Evolutionary conservation across 139 green algal species (phyloP).

Genomic region (Chlamydomonas sp.): DNA sequence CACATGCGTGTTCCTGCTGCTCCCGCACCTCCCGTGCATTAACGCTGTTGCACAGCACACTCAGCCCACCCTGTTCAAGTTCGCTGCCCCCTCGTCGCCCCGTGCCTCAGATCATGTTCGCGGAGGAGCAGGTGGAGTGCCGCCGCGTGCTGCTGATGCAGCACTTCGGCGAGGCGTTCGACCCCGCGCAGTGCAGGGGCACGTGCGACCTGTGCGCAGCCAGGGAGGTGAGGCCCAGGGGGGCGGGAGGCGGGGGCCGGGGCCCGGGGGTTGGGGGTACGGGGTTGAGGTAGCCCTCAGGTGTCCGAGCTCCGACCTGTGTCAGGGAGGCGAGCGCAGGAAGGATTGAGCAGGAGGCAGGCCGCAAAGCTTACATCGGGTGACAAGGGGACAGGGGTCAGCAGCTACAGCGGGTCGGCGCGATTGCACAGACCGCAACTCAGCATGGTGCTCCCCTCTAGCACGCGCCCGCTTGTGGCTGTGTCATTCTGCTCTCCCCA

Average conservation of each 20-base stretch:
- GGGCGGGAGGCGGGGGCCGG: not conserved
- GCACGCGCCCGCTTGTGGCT: no score
- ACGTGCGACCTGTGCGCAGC: constrained; percentile 84
- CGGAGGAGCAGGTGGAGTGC: constrained; percentile 84
- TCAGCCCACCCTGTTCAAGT: not conserved
- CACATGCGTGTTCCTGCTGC: no score
- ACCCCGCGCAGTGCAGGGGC: constrained; percentile 59
- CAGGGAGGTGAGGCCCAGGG: not conserved
- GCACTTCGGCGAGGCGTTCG: constrained; percentile 91
- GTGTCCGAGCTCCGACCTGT: no score
- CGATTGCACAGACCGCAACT: no score
- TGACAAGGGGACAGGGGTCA: no score
- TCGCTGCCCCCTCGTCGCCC: not conserved
- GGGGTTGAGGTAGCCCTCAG: no score
- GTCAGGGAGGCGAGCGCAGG: no score
- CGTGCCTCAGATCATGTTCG: constrained; percentile 77
- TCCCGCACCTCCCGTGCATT: no score
- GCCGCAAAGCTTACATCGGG: not conserved
- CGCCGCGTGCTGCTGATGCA: constrained; percentile 80
- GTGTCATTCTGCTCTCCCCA: not conserved
- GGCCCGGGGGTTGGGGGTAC: no score
- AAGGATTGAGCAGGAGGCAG: not conserved
- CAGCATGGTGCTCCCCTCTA: no score
- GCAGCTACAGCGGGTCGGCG: no score
- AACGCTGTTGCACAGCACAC: not conserved